Conservation (phyloP, 1,284 basidiomycete genomes). For the Marasmius fiardii region DNA sequence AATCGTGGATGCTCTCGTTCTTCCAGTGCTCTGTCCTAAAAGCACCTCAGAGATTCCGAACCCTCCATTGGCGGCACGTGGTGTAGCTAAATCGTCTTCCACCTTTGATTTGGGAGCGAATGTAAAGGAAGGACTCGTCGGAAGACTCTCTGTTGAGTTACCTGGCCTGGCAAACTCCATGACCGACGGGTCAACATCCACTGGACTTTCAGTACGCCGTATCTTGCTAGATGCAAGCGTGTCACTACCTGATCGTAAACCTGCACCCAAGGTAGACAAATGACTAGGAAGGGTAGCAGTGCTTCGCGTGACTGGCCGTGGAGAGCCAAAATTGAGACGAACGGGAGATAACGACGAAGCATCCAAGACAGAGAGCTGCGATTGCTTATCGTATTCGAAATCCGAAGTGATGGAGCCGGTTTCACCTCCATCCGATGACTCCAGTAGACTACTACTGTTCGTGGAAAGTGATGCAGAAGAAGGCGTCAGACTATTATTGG, state of each 20-base stretch:
- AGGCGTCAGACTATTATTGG: not conserved
- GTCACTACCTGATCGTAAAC: slow-evolving; percentile 1
- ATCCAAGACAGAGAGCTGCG: slow-evolving; percentile 5
- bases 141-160: slow-evolving; percentile 65
- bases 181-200: slow-evolving; percentile 61
- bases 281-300: slow-evolving; percentile 32
- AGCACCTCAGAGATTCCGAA: slow-evolving; percentile 1
- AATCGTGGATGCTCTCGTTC: slow-evolving; percentile 7
- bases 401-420: slow-evolving; percentile 12
- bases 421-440: not conserved
- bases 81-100: slow-evolving; percentile 12
- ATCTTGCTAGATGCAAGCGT: not conserved
- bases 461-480: slow-evolving; percentile 8
- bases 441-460: slow-evolving; percentile 1
- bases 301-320: slow-evolving; percentile 23
- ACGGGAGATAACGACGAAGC: not conserved
- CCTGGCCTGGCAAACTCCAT: slow-evolving; percentile 67
- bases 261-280: slow-evolving; percentile 1
- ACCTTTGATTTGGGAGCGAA: not conserved
- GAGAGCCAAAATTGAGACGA: slow-evolving; percentile 9
- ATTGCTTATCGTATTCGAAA: slow-evolving; percentile 8
- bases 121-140: slow-evolving; percentile 20
- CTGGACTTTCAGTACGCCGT: slow-evolving; percentile 27
- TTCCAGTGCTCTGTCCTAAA: not conserved
- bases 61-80: slow-evolving; percentile 6